These are phyloP conservation scores for Capsicum baccatum DNA, from an alignment of 257 asterid species.

Conservation along the genomic window DNA sequence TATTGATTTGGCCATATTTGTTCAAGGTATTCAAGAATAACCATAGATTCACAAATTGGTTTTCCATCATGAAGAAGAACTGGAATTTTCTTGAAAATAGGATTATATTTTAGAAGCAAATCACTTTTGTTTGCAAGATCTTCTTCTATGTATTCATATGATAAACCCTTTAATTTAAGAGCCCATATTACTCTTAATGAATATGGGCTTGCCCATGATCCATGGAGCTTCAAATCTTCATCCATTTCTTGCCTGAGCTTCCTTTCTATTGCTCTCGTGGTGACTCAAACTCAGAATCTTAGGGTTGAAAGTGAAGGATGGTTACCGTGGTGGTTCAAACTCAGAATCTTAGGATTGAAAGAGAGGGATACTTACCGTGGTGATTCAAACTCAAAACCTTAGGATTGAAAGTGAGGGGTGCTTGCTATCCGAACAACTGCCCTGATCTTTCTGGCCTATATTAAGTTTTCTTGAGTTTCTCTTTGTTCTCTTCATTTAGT, in stretches of 20 bases:
- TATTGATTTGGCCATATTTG: constrained; percentile 30
- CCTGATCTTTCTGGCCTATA: too few relatives aligned
- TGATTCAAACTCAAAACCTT: too few relatives aligned
- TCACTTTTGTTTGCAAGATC: constrained; percentile 31
- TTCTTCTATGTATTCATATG: constrained; percentile 32
- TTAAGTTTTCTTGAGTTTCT: neutral
- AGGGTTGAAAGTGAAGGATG: too few relatives aligned
- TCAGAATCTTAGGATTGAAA: too few relatives aligned
- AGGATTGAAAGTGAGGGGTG: too few relatives aligned
- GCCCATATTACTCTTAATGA: constrained; percentile 33
- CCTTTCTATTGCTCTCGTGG: too few relatives aligned
- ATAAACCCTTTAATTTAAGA: constrained; percentile 30
- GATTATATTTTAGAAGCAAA: constrained; percentile 30
- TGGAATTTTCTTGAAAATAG: constrained; percentile 31
- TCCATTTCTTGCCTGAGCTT: neutral
- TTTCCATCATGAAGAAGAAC: constrained; percentile 33
- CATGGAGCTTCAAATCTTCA: constrained; percentile 31
- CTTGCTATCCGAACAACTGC: too few relatives aligned
- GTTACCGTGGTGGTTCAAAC: too few relatives aligned
- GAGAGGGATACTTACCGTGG: too few relatives aligned
- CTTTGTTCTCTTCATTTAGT: neutral
- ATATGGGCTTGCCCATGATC: constrained; percentile 32
- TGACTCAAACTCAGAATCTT: too few relatives aligned
- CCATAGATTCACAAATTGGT: constrained; percentile 32
- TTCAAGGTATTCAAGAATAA: constrained; percentile 33